Conservation (phyloP, 192 early-diverging fungal genomes). For the Coemansia sp. region DNA sequence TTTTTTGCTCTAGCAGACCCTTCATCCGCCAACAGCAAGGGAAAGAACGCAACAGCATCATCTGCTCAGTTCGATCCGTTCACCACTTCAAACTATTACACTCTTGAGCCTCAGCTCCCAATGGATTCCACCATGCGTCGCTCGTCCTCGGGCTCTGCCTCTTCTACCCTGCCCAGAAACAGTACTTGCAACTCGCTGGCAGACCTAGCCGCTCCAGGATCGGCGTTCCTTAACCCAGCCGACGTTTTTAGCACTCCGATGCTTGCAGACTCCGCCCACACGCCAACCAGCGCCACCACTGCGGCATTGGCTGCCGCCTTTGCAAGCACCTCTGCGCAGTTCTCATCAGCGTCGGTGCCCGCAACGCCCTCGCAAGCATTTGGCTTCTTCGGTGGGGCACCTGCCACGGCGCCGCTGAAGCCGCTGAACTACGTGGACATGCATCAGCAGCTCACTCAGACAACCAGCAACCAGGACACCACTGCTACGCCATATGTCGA, state of each 20-base stretch:
- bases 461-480: background rate
- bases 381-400: slow-evolving; percentile 6
- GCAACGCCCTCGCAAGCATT: slow-evolving; percentile 18
- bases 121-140: slow-evolving; percentile 7
- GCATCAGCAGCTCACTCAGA: background rate
- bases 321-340: slow-evolving; percentile 7
- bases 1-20: slow-evolving; percentile 4
- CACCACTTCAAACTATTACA: slow-evolving; percentile 18
- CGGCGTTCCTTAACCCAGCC: slow-evolving; percentile 9
- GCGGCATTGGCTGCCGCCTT: background rate
- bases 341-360: slow-evolving; percentile 26
- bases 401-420: slow-evolving; percentile 24
- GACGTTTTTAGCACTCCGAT: slow-evolving; percentile 29
- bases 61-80: slow-evolving; percentile 27
- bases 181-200: slow-evolving; percentile 18
- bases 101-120: slow-evolving; percentile 15
- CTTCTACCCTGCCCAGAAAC: background rate
- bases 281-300: background rate
- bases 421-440: slow-evolving; percentile 4
- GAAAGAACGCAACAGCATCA: background rate
- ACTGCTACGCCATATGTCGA: slow-evolving; percentile 6
- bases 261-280: slow-evolving; percentile 7
- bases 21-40: background rate
- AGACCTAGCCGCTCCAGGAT: slow-evolving; percentile 1
- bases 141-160: background rate